Evolutionary conservation across 1,139 yeast species (phyloP), one percentile per base, ranked within the genome.

Genomic region (Saccharomyces hybrid): DNA sequence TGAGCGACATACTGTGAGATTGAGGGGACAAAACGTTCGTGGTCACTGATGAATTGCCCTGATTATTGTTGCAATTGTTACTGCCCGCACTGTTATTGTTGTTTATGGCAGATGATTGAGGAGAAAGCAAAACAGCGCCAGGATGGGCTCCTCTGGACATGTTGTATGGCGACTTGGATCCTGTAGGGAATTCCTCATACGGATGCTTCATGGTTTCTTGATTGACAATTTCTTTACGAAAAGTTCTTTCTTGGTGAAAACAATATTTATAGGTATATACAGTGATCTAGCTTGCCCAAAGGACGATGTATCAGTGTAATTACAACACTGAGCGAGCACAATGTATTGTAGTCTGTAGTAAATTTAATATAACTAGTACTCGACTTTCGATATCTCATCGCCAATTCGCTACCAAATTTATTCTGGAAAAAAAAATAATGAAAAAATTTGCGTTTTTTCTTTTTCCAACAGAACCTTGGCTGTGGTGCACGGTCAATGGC

Each of bases 61-160:
- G 53, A 1, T 56, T 52, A 44, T 58, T 55, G 3, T 52, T 49
- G 31, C 47, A 54, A 42, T 56, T 54, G 26, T 54, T 57, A 50
- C 58, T 38, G n/a, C 21, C 44, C 12, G 44, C 6, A 38, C 19
- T 38, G 21, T 4, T 47, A 26, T 42, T 48, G 16, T 29, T 49
- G 44, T 58, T 55, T 60, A 62, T 58, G 3, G 64, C 57, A 29
- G 63, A 56, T 1, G 70, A 62, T 53, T 65, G 66, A 16, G 74
- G 72, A 4, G 74, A 69, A 6, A 42, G 55, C 24, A 71, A 60
- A 3, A 68, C 72, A 12, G 73, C 75, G 27, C 75, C 75, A 5
- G 75, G 75, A 54, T 68, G 72, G 5, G 68, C 70, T 49, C 68
- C 62, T 53, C 70, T 58, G 2, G 62, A 52, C 47, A 55, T 24